phyloP scores from a whole-genome alignment of 192 early-diverging fungal genomes.

The Spinellus fusiger region DNA sequence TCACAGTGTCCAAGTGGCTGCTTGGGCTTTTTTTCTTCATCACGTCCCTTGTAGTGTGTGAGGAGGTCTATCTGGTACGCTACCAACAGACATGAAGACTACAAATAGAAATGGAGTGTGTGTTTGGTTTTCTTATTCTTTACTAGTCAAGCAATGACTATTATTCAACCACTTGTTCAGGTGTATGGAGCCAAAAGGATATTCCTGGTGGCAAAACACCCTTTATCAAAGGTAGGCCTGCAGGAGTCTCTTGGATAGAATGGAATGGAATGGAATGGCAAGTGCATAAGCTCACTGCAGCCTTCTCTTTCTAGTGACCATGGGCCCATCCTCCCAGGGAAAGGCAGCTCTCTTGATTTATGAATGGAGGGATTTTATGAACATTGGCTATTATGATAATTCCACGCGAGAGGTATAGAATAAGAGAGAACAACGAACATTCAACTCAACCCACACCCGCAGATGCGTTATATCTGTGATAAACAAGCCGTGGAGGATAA shows the following conservation, averaged over 20 bases:
- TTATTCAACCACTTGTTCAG: slow-evolving; percentile 25
- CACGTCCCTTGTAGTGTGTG: no score
- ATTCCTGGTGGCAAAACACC: slow-evolving; percentile 36
- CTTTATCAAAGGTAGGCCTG: slow-evolving; percentile 26
- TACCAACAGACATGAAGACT: no score
- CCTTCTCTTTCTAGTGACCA: slow-evolving; percentile 18
- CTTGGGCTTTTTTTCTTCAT: no score
- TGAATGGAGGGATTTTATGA: slow-evolving; percentile 39
- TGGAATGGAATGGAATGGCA: not conserved
- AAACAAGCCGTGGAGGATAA: slow-evolving; percentile 43
- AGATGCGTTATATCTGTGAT: slow-evolving; percentile 50
- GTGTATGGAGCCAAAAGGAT: slow-evolving; percentile 27
- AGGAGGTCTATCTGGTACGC: not conserved
- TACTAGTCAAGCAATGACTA: slow-evolving; percentile 25
- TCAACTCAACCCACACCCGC: not conserved
- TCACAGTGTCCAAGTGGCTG: no score
- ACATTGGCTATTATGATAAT: slow-evolving; percentile 32
- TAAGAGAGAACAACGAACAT: not conserved
- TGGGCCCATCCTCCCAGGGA: slow-evolving; percentile 24
- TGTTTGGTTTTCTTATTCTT: not conserved
- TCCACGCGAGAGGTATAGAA: slow-evolving; percentile 11
- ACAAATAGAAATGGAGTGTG: no score
- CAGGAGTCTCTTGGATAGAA: no score
- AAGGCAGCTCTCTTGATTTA: slow-evolving; percentile 38
- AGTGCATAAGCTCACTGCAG: not conserved